phyloP scores from a whole-genome alignment of 331 rosid species.

The Stylosanthes scabra region DNA sequence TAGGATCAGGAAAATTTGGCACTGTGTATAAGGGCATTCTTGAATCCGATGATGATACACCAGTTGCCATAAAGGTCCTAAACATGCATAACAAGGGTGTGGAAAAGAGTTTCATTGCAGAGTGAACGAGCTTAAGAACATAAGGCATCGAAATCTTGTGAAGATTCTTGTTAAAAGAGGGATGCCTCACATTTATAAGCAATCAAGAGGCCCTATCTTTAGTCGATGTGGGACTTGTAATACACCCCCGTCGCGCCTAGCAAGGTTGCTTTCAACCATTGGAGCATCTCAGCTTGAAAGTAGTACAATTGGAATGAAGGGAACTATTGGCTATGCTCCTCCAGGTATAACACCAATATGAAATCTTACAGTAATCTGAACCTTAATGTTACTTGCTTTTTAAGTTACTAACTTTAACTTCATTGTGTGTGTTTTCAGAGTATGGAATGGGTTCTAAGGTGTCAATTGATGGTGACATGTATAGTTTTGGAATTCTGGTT shows the following conservation, averaged over 20 bases:
- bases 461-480: conserved; percentile 41
- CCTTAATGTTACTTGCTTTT: too few species aligned
- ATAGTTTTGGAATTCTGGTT: conserved; percentile 44
- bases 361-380: neutral
- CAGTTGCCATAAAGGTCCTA: conserved; percentile 45
- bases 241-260: too few species aligned
- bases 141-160: conserved; percentile 42
- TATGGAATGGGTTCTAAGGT: conserved; percentile 39
- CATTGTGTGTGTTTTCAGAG: conserved; percentile 18
- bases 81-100: conserved; percentile 45
- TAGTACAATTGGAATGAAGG: conserved; percentile 38
- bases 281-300: neutral
- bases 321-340: conserved; percentile 48
- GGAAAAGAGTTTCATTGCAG: conserved; percentile 35
- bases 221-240: too few species aligned
- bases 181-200: too few species aligned
- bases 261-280: conserved; percentile 24
- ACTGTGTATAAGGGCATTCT: conserved; percentile 38
- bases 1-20: conserved; percentile 41
- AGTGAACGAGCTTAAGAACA: conserved; percentile 39
- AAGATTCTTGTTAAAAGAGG: too few species aligned
- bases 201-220: too few species aligned
- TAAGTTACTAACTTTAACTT: too few species aligned
- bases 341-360: conserved; percentile 29
- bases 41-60: conserved; percentile 13